Evolutionary conservation across 2,329 filamentous ascomycete species (phyloP).

Genomic region (Colletotrichum sp.): DNA sequence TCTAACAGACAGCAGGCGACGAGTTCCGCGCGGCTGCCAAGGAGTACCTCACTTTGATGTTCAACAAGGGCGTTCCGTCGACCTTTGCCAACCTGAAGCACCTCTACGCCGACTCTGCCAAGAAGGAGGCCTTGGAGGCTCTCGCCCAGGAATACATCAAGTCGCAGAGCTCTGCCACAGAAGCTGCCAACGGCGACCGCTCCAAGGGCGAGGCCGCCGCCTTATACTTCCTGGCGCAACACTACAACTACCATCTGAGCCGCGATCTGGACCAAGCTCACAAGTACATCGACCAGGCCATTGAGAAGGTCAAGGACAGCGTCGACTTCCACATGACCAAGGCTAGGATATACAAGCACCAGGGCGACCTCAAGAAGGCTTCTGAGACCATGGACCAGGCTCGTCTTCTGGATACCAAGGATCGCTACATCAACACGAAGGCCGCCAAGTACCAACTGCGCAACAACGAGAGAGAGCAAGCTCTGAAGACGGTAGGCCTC

Average conservation of each 20-base stretch:
- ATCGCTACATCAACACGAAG: slow-evolving; percentile 98
- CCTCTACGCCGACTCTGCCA: slow-evolving; percentile 79
- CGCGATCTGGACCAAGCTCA: slow-evolving; percentile 83
- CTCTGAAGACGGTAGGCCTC: slow-evolving; percentile 86
- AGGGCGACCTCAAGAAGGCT: slow-evolving; percentile 79
- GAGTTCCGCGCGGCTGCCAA: slow-evolving; percentile 81
- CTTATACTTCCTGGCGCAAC: slow-evolving; percentile 93
- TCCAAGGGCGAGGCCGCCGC: slow-evolving; percentile 76
- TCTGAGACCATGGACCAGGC: slow-evolving; percentile 89
- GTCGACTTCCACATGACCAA: slow-evolving; percentile 96
- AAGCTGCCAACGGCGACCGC: slow-evolving; percentile 46
- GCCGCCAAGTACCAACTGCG: slow-evolving; percentile 95
- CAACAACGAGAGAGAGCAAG: slow-evolving; percentile 88
- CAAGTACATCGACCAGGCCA: slow-evolving; percentile 82
- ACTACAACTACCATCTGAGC: slow-evolving; percentile 92
- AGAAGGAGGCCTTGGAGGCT: slow-evolving; percentile 77
- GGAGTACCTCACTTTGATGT: slow-evolving; percentile 80
- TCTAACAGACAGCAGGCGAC: slow-evolving; percentile 59
- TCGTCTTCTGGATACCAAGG: slow-evolving; percentile 82
- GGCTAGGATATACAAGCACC: slow-evolving; percentile 92
- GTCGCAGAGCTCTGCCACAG: slow-evolving; percentile 55
- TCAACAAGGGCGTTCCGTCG: slow-evolving; percentile 92
- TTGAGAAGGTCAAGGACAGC: slow-evolving; percentile 78
- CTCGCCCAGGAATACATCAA: slow-evolving; percentile 81
- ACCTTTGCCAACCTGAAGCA: slow-evolving; percentile 97